Base-by-base conservation (phyloP, 1,284 basidiomycete species). In the Irpex sp. region DNA sequence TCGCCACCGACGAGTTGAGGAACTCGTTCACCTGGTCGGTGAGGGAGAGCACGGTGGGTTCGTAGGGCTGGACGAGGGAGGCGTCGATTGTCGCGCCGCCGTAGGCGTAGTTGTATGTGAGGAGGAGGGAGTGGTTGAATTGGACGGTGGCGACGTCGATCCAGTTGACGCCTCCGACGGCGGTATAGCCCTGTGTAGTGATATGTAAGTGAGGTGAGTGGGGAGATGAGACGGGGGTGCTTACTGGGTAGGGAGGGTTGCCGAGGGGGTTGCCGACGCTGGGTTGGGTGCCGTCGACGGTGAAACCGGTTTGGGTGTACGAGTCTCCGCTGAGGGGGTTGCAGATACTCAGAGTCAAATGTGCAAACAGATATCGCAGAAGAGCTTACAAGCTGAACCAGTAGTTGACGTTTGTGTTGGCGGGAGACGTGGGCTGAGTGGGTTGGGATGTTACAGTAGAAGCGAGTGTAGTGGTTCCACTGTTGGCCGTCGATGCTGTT, bases 91-190 rank as follows among this genome's bases (percentile, higher is more conserved):
- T 86, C 15, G 85, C 84, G 17, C 84, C 84, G 43, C 84, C 83
- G 66, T 83, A 85, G 1, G 85, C 84, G 65, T 81, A 86, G 71
- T 87, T 86, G 74, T 85, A 87, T 0, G 83, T 83, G 49, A 84
- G 75, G 57, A 85, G 65, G 6, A 79, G 69, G 5, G 84, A 84
- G 39, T 76, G 79, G 75, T 87, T 87, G 74, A 78, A 79, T 50
- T 76, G 71, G 1, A 77, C 76, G 0, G 84, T 83, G 61, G 78
- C 74, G 61, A 77, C 78, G 63, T 83, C 84, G 62, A 87, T 78
- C 82, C 83, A 87, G 72, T 86, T 86, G 37, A 75, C 74, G n/a
- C 84, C 83, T 5, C 84, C 83, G 4, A 79, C 81, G 0, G 82
- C 81, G 0, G 84, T 87, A 63, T 71, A 82, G 11, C 85, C 85